Base-by-base conservation (phyloP, 2,329 filamentous ascomycete genomes). In the Shiraia sp. region DNA sequence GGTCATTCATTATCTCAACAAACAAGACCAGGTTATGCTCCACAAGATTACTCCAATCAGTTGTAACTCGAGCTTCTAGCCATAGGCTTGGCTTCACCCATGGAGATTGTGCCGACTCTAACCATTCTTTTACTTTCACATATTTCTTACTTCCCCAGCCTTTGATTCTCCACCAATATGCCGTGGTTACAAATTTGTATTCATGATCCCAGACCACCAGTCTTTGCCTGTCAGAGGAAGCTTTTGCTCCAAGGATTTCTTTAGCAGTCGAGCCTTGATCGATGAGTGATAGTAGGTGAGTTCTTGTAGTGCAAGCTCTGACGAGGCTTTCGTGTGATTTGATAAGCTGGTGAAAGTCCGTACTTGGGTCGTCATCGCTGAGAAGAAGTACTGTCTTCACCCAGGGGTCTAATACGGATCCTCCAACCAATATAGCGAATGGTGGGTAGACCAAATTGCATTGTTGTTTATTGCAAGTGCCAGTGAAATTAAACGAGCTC, bases 361-460 rank as follows among this genome's bases (percentile, higher is more conserved):
- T 17, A 4, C 23, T 26, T 2, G 25, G 3, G 26, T 36, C 16
- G 14, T 29, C 4, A 16, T 36, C 34, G 34, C 23, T 13, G 1
- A 36, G 25, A 2, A 36, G 9, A 12, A 36, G 7, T 12, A 36
- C 12, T 15, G 7, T 29, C 5, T 36, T n/a, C 10, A 29, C 34
- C 34, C 34, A 36, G 10, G 25, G 34, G 3, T 17, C n/a, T 22
- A 6, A 8, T 14, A n/a, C 14, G 2, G 25, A 12, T 2, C 34
- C 25, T 22, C 34, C 34, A 7, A 36, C 34, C 15, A 36, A 10
- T 3, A 36, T 14, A 10, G 34, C 34, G 10, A 36, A 36, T 5
- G 25, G 3, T 2, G 24, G 34, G 10, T n/a, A 29, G 2, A 19
- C 7, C n/a, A n/a, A 10, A 15, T 15, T 13, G 14, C n/a, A 12